phyloP scores from a whole-genome alignment of 352 stramenopile genomes.

The Globisporangium cederbergense region DNA sequence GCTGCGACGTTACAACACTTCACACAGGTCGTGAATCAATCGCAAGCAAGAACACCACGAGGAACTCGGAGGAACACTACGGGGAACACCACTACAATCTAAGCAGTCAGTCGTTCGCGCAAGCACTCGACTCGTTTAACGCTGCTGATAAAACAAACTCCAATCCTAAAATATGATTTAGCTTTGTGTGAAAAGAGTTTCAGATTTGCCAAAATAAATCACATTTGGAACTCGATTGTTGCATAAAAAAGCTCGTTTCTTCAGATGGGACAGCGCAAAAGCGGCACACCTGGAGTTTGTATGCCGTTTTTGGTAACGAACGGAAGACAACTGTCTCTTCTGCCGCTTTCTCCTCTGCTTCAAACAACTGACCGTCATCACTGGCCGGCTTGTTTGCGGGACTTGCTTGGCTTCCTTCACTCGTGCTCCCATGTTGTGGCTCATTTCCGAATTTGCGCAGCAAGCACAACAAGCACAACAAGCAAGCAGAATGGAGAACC shows the following conservation, averaged over 20 bases:
- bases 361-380: conserved; percentile 8
- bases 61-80: no score
- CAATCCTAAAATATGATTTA: no score
- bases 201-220: background rate
- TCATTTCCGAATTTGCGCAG: conserved; percentile 17
- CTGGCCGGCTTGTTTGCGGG: background rate
- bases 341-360: conserved; percentile 7
- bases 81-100: no score
- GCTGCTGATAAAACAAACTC: no score
- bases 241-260: conserved; percentile 10
- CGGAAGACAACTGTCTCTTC: conserved; percentile 9
- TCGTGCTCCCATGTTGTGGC: background rate
- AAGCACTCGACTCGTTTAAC: no score
- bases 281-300: background rate
- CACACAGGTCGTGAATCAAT: no score
- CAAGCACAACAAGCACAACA: conserved; percentile 2
- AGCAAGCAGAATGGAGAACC: conserved; percentile 31
- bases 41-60: no score
- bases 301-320: background rate
- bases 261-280: background rate
- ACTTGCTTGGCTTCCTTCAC: conserved; percentile 1
- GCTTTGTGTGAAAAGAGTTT: no score
- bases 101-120: no score
- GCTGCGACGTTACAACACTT: no score
- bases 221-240: background rate